These are phyloP conservation scores for Peniophora sp. DNA, from an alignment of 1,284 basidiomycete species.

Conservation along the genomic window DNA sequence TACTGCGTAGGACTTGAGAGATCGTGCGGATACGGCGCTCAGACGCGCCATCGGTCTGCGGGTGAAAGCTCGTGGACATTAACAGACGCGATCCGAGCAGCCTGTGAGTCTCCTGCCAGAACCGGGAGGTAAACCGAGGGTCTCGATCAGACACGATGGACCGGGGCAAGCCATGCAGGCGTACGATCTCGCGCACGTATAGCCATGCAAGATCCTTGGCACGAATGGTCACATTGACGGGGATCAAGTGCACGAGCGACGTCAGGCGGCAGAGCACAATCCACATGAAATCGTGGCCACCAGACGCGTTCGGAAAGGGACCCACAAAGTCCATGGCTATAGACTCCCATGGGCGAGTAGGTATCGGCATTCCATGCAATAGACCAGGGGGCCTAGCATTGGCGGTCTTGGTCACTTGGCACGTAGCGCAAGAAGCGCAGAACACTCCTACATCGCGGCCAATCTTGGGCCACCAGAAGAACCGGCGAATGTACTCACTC, in stretches of 20 bases:
- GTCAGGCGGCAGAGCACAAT: slow-evolving; percentile 28
- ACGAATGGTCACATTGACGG: slow-evolving; percentile 17
- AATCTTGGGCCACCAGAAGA: slow-evolving; percentile 28
- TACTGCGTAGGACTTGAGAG: slow-evolving; percentile 8
- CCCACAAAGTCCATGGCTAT: slow-evolving; percentile 39
- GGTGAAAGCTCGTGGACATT: slow-evolving; percentile 13
- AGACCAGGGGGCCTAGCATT: not conserved
- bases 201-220: slow-evolving; percentile 23
- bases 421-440: slow-evolving; percentile 20
- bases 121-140: slow-evolving; percentile 25
- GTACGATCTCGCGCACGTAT: slow-evolving; percentile 29
- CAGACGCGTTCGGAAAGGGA: slow-evolving; percentile 23
- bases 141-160: slow-evolving; percentile 34
- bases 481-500: slow-evolving; percentile 18
- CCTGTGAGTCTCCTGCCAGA: slow-evolving; percentile 12
- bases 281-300: slow-evolving; percentile 26
- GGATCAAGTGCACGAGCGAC: slow-evolving; percentile 26
- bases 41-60: slow-evolving; percentile 12
- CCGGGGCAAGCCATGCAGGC: slow-evolving; percentile 30
- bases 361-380: not conserved
- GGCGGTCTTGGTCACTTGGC: slow-evolving; percentile 11
- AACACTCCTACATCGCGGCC: slow-evolving; percentile 14
- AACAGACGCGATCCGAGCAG: slow-evolving; percentile 11
- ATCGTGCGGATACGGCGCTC: slow-evolving; percentile 11
- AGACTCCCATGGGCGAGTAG: not conserved